phyloP scores from a whole-genome alignment of 371 early-diverging fungal genomes.

The Apophysomyces elegans region DNA sequence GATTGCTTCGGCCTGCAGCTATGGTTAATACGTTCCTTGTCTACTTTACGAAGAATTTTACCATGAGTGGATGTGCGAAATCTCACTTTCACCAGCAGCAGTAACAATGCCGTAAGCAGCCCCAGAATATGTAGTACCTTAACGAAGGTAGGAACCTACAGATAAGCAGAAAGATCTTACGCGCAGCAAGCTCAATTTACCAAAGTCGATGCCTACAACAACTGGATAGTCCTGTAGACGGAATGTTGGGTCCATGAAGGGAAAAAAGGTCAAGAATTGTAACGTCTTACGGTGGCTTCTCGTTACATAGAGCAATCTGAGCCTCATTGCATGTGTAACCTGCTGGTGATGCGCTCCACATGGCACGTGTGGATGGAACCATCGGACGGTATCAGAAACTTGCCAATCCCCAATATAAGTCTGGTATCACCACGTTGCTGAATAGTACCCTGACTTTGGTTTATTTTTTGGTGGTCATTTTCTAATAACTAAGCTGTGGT shows the following conservation, averaged over 20 bases:
- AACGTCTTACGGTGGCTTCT: background rate
- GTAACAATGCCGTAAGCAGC: conserved; percentile 54
- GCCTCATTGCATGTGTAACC: conserved; percentile 7
- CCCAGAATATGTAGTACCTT: conserved; percentile 68
- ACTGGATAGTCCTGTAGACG: conserved; percentile 52
- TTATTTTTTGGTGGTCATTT: background rate
- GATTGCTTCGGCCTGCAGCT: conserved; percentile 45
- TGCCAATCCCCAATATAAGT: background rate
- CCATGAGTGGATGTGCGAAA: conserved; percentile 39
- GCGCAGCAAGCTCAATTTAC: conserved; percentile 21
- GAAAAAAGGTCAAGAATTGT: conserved; percentile 4
- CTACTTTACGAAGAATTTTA: conserved; percentile 8
- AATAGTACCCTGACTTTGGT: background rate
- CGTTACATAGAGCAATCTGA: background rate
- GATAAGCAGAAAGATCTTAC: background rate
- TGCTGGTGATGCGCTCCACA: background rate
- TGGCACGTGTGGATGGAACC: background rate
- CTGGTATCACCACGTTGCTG: background rate
- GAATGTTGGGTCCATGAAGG: conserved; percentile 23
- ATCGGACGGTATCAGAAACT: background rate
- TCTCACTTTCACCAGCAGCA: conserved; percentile 37
- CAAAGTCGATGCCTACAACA: conserved; percentile 64
- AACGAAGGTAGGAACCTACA: background rate
- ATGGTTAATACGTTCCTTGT: background rate
- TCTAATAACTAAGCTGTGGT: no score